These are phyloP conservation scores for Penicillium herquei DNA, from an alignment of 495 filamentous ascomycete genomes.

Conservation along the genomic window DNA sequence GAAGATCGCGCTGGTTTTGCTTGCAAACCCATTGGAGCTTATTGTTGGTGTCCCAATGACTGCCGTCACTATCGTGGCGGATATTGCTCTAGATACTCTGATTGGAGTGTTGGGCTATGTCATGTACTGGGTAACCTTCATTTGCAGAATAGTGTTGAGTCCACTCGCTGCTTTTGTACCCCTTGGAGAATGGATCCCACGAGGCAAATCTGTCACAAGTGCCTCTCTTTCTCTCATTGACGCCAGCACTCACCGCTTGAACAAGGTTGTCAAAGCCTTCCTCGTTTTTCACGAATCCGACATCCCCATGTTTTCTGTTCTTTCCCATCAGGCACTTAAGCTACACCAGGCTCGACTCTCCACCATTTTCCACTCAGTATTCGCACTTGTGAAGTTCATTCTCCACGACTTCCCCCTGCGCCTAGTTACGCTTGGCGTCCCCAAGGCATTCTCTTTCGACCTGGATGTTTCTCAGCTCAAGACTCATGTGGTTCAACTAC, in stretches of 20 bases:
- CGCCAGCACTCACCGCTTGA: slow-evolving; percentile 40
- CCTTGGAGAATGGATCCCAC: slow-evolving; percentile 37
- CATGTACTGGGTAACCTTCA: slow-evolving; percentile 51
- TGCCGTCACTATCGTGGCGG: slow-evolving; percentile 66
- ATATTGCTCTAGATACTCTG: slow-evolving; percentile 63
- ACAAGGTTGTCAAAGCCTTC: slow-evolving; percentile 43
- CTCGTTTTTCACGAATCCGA: slow-evolving; percentile 53
- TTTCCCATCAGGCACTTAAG: slow-evolving; percentile 59
- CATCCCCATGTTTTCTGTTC: slow-evolving; percentile 58
- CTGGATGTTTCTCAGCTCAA: slow-evolving; percentile 13
- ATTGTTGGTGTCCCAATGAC: slow-evolving; percentile 68
- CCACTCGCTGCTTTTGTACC: slow-evolving; percentile 45
- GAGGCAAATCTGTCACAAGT: slow-evolving; percentile 40
- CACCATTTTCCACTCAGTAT: slow-evolving; percentile 19
- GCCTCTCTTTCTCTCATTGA: slow-evolving; percentile 49
- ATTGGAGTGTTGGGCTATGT: slow-evolving; percentile 56
- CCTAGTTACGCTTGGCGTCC: slow-evolving; percentile 26
- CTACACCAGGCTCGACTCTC: slow-evolving; percentile 45
- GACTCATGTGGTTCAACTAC: slow-evolving; percentile 9
- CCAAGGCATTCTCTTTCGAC: slow-evolving; percentile 21
- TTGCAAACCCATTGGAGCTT: slow-evolving; percentile 74
- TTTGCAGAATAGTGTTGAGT: slow-evolving; percentile 43
- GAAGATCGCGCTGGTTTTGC: slow-evolving; percentile 72
- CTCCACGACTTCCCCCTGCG: slow-evolving; percentile 41
- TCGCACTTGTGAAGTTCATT: slow-evolving; percentile 28